A percentile compares a stretch with the other conserved stretches of the same genome.
phyloP scores from a whole-genome alignment of 306 rosid genomes.

The Prunus mongolica region DNA sequence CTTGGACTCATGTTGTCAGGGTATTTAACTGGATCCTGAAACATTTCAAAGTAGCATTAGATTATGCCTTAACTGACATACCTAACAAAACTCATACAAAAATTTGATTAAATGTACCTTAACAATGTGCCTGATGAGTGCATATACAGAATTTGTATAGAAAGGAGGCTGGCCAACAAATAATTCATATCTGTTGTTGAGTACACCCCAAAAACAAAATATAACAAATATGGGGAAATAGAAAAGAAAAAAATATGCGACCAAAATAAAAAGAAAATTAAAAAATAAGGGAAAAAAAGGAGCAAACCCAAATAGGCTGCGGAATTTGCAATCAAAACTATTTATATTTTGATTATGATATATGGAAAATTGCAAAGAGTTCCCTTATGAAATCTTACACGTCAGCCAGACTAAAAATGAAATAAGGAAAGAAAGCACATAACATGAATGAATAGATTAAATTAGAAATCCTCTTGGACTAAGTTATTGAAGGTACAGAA shows the following conservation, averaged over 20 bases:
- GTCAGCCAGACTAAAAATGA: neutral
- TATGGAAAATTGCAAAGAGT: neutral
- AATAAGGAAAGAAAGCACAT: neutral
- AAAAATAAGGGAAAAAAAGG: slow-evolving; percentile 8
- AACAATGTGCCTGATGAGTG: slow-evolving; percentile 89
- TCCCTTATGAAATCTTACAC: neutral
- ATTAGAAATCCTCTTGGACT: neutral
- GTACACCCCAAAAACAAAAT: slow-evolving; percentile 21
- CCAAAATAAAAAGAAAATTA: slow-evolving; percentile 3
- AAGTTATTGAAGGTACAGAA: slow-evolving; percentile 8
- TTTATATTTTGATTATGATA: neutral
- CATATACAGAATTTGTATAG: slow-evolving; percentile 93
- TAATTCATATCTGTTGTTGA: slow-evolving; percentile 76
- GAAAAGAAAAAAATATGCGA: too few relatives aligned
- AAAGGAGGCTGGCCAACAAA: slow-evolving; percentile 99
- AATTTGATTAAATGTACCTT: slow-evolving; percentile 52
- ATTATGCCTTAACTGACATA: slow-evolving; percentile 4
- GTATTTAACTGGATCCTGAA: slow-evolving; percentile 96
- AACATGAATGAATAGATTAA: neutral
- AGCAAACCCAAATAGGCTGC: neutral
- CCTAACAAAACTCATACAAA: neutral
- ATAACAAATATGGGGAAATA: slow-evolving; percentile 12
- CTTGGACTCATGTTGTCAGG: slow-evolving; percentile 79
- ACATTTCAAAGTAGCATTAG: slow-evolving; percentile 30
- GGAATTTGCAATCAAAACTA: neutral